Evolutionary conservation across 257 asterid genomes (phyloP), one percentile per base, ranked within the genome.

Genomic region (Vinca minor): DNA sequence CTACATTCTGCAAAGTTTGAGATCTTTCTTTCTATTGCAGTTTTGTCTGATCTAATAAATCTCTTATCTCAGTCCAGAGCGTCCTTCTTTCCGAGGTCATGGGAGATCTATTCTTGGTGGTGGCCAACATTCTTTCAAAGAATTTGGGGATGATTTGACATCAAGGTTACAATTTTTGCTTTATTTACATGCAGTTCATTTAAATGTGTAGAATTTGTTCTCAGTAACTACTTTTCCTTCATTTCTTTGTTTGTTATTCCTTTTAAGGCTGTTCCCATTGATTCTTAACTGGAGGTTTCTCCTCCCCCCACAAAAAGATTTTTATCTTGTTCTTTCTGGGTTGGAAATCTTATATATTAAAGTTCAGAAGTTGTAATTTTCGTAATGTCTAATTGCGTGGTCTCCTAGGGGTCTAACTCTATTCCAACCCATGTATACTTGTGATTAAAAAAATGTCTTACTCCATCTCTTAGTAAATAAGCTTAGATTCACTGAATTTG

Each of bases 71-170:
- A 91, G 96, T 79, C 97, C 96, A 9, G 96, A 88, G 78, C 91
- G 78, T 73, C 90, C 91, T 66, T 55, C 77, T 69, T 84, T 81
- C 64, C 92, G 81, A 66, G 95, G 91, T 59, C 93, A 77, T 62
- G 92, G 96, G 56, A 79, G 95, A 75, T 90, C 97, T 61, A 75
- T 90, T 88, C 97, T 87, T 79, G 92, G 97, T 68, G 89, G 78
- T 65, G 76, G 76, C 69, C 78, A 74, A 71, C 79, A 78, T 76
- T 75, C 84, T 36, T 84, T 76, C 73, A 78, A 72, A 54, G 91
- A 83, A 52, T 84, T 73, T 75, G 66, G 41, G 65, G 83, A 87
- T 73, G 90, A 87, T 55, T 54, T 76, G 48, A 77, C 88, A 61
- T 87, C 97, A 70, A 87, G 97, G 97, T 90, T 59, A 65, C 55